Base-by-base conservation (phyloP, 345 rosid species). In the Microcos paniculata region DNA sequence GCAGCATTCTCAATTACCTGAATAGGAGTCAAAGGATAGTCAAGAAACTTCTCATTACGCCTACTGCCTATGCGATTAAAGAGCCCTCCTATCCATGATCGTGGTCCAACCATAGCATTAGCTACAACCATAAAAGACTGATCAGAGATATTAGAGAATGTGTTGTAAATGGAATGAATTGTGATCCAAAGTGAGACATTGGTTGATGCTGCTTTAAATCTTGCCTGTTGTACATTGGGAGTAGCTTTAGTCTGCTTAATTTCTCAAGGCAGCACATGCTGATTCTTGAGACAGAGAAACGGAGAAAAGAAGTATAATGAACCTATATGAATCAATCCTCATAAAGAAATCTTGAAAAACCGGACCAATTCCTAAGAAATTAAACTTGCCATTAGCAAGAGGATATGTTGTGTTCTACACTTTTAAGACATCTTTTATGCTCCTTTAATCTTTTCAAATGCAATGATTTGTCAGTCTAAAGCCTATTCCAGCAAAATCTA, bases 81-180 rank as follows among this genome's bases (percentile, higher is more conserved):
- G 48, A 96, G 87, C 79, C 93, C 97, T 87, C 94, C 98, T 67
- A 96, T 78, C 99, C 97, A 92, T 79, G 96, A 73, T 82, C 93
- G 84, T 78, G 99, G 84, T 85, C 97, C 98, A 94, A 88, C 92
- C 95, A 90, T 92, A 89, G 91, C 92, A 84, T 89, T 90, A 82
- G 91, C 91, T 90, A 77, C 77, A 91, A 84, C 78, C 85, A 85
- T 75, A 62, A 71, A 35, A 58, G 61, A 79, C 57, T 72, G 33
- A 80, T 75, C 26, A 71, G 82, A 70, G 42, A 80, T 75, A 55
- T 30, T 28, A 43, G 45, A 65, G 52, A 57, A 59, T 19, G 40
- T 42, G 76, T 26, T 43, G 16, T 18, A 26, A 67, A 45, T 15
- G 30, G 8, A 18, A 26, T 24, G 4, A 18, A 8, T 48, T 15